Evolutionary conservation across 495 filamentous ascomycete species (phyloP).

Genomic region (Ramalina intermedia): DNA sequence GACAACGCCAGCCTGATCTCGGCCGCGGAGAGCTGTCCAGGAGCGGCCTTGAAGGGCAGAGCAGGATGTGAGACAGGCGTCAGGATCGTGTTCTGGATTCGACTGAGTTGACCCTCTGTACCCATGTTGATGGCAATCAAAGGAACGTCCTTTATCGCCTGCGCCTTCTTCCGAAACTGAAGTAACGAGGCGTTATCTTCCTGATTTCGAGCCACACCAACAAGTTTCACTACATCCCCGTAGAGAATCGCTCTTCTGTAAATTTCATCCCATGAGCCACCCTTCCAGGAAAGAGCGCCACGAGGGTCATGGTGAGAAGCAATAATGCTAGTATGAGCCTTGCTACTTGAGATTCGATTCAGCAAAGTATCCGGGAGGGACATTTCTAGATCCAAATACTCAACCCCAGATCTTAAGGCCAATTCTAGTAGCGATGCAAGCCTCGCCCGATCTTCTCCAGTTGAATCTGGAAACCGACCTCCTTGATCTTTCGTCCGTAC

Average conservation of each 20-base stretch:
- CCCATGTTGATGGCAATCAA: constrained; percentile 98
- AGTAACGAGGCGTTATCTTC: constrained; percentile 78
- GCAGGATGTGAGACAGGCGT: constrained; percentile 88
- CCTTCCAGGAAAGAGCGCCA: constrained; percentile 68
- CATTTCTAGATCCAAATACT: constrained; percentile 91
- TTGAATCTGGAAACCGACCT: constrained; percentile 72
- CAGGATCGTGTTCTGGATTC: constrained; percentile 83
- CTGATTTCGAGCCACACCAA: constrained; percentile 62
- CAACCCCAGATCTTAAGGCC: constrained; percentile 69
- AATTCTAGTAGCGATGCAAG: constrained; percentile 59
- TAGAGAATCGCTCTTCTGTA: constrained; percentile 78
- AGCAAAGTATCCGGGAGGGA: constrained; percentile 64
- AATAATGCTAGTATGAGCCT: constrained; percentile 68
- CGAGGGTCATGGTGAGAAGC: constrained; percentile 88
- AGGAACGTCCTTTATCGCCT: constrained; percentile 54
- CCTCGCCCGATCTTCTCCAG: constrained; percentile 32
- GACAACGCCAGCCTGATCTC: constrained; percentile 72
- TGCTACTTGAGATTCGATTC: constrained; percentile 47
- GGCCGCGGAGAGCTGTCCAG: constrained; percentile 80
- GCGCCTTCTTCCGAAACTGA: constrained; percentile 67
- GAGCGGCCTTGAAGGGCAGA: constrained; percentile 83
- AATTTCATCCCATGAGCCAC: constrained; percentile 72
- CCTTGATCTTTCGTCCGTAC: constrained; percentile 77
- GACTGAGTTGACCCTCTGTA: constrained; percentile 67
- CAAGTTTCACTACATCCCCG: constrained; percentile 89